Percentiles rank a stretch among this genome's conserved stretches.
Evolutionary conservation across 768 basidiomycete species (phyloP).

Genomic region (Lactarius akahatsu): DNA sequence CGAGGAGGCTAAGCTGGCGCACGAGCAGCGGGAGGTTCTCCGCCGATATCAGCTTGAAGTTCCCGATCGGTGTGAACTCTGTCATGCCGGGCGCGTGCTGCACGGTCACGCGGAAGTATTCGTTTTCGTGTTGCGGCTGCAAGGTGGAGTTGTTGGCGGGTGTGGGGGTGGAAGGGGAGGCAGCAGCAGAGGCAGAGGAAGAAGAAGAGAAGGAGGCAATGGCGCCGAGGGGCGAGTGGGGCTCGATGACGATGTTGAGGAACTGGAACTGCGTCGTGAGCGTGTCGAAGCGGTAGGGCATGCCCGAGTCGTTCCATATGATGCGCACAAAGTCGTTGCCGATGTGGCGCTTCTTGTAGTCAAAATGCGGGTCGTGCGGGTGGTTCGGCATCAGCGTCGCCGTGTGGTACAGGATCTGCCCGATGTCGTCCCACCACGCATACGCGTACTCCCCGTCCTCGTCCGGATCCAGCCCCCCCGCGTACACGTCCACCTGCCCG

Average conservation of each 20-base stretch:
- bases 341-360: slow-evolving; percentile 91
- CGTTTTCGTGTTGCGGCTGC: slow-evolving; percentile 72
- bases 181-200: neutral
- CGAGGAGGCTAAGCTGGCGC: slow-evolving; percentile 81
- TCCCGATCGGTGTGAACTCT: slow-evolving; percentile 89
- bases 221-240: slow-evolving; percentile 73
- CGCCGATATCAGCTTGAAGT: slow-evolving; percentile 92
- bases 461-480: slow-evolving; percentile 87
- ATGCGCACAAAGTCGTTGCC: slow-evolving; percentile 97
- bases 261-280: slow-evolving; percentile 93
- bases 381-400: slow-evolving; percentile 95
- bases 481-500: slow-evolving; percentile 89
- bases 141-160: neutral
- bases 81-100: slow-evolving; percentile 90
- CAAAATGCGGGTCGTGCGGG: slow-evolving; percentile 62
- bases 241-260: slow-evolving; percentile 95
- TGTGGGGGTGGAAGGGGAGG: neutral
- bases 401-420: slow-evolving; percentile 92
- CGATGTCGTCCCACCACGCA: slow-evolving; percentile 99
- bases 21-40: slow-evolving; percentile 84
- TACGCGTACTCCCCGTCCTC: slow-evolving; percentile 96
- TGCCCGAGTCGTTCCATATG: slow-evolving; percentile 97
- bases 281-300: slow-evolving; percentile 86
- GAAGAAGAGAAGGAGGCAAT: slow-evolving; percentile 71
- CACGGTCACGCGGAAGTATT: slow-evolving; percentile 93